Conservation (phyloP, 2,329 filamentous ascomycete genomes). For the Aotearoamyces nothofagi region DNA sequence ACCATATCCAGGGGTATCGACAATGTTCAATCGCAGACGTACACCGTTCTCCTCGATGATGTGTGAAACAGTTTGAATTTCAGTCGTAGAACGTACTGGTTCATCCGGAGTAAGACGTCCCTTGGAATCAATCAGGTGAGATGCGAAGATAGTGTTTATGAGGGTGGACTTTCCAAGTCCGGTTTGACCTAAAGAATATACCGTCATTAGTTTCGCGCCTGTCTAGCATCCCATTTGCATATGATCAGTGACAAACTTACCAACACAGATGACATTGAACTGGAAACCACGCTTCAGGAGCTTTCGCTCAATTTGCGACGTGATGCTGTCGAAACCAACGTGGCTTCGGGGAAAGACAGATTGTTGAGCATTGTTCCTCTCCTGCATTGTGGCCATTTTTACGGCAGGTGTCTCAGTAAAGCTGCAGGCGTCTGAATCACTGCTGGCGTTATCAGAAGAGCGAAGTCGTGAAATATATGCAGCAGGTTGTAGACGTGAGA, state of each 20-base stretch:
- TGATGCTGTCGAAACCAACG: conserved; percentile 99
- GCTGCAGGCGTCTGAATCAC: no score
- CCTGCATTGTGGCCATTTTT: conserved; percentile 19
- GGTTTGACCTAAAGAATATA: conserved; percentile 61
- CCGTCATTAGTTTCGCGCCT: conserved; percentile 8
- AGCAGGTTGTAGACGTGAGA: no score
- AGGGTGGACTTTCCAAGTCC: conserved; percentile 97
- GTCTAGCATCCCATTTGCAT: no score
- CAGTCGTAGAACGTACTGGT: conserved; percentile 85
- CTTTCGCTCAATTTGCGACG: conserved; percentile 98
- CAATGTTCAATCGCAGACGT: conserved; percentile 92
- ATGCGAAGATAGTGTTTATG: conserved; percentile 99
- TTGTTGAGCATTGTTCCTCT: conserved; percentile 16
- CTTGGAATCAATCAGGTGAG: conserved; percentile 98
- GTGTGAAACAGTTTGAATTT: conserved; percentile 96
- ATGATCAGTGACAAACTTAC: conserved; percentile 42
- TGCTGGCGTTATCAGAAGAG: no score
- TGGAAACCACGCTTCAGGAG: conserved; percentile 98
- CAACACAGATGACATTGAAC: conserved; percentile 99
- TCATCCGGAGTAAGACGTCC: conserved; percentile 86
- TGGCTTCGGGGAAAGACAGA: conserved; percentile 78
- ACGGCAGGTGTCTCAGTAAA: no score
- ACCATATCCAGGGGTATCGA: conserved; percentile 95
- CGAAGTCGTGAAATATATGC: no score
- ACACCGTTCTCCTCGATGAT: conserved; percentile 99